A percentile compares a stretch with the other conserved stretches of the same genome.
Conservation (phyloP, 2,329 filamentous ascomycete genomes). For the Podosphaera xanthii region DNA sequence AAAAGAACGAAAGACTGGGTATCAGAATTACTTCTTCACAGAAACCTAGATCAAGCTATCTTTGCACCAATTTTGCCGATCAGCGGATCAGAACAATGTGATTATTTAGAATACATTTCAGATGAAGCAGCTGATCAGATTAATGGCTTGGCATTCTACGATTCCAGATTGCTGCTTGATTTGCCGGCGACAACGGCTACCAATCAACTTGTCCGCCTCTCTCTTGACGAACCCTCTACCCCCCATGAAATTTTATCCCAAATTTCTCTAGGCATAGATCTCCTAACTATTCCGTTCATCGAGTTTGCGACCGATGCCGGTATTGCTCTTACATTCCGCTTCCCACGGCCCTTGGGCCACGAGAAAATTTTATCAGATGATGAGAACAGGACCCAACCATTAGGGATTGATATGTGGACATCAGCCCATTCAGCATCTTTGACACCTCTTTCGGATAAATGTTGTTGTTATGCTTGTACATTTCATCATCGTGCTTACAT, state of each 20-base stretch:
- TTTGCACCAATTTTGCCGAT: slow-evolving; percentile 54
- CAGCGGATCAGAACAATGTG: slow-evolving; percentile 48
- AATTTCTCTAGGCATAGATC: slow-evolving; percentile 52
- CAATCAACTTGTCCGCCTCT: slow-evolving; percentile 44
- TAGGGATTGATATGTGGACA: slow-evolving; percentile 65
- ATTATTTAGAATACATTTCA: slow-evolving; percentile 53
- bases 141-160: slow-evolving; percentile 57
- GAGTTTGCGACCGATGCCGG: slow-evolving; percentile 58
- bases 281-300: slow-evolving; percentile 59
- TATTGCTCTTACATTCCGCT: slow-evolving; percentile 59
- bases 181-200: slow-evolving; percentile 35
- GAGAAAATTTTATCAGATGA: background rate
- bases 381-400: slow-evolving; percentile 18
- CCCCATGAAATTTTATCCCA: slow-evolving; percentile 63
- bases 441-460: slow-evolving; percentile 36
- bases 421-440: slow-evolving; percentile 36
- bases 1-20: slow-evolving; percentile 73
- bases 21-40: slow-evolving; percentile 33
- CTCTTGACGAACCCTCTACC: slow-evolving; percentile 42
- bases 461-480: slow-evolving; percentile 63
- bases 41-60: slow-evolving; percentile 20
- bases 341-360: slow-evolving; percentile 26
- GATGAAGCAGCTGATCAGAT: slow-evolving; percentile 36
- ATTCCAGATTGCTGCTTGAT: slow-evolving; percentile 42
- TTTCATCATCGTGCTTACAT: slow-evolving; percentile 72